phyloP scores from a whole-genome alignment of 2,329 filamentous ascomycete species.

The Cercospora sojina region DNA sequence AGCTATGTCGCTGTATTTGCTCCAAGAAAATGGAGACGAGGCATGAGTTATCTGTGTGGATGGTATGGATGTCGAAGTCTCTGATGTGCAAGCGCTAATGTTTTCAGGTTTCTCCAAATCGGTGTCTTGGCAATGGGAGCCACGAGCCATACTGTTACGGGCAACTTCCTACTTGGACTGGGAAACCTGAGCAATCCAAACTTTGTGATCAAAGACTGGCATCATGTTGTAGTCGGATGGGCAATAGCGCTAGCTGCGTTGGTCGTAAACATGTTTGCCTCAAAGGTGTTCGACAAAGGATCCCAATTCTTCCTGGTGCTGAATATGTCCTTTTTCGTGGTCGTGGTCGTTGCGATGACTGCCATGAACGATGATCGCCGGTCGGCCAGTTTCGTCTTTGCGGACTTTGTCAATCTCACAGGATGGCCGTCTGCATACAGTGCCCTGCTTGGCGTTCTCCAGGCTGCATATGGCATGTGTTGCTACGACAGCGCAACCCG shows the following conservation, averaged over 20 bases:
- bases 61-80: slow-evolving; percentile 26
- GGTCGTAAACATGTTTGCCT: slow-evolving; percentile 51
- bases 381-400: slow-evolving; percentile 55
- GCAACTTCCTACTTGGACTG: slow-evolving; percentile 57
- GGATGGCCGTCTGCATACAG: slow-evolving; percentile 54
- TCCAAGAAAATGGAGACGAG: slow-evolving; percentile 42
- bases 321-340: slow-evolving; percentile 55
- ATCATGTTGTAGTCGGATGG: slow-evolving; percentile 56
- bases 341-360: slow-evolving; percentile 54
- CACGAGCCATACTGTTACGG: slow-evolving; percentile 46
- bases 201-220: slow-evolving; percentile 57
- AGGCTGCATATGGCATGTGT: slow-evolving; percentile 57
- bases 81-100: neutral
- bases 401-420: slow-evolving; percentile 55
- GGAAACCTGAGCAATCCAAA: slow-evolving; percentile 53
- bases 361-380: slow-evolving; percentile 57
- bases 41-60: slow-evolving; percentile 40
- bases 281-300: slow-evolving; percentile 53
- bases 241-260: slow-evolving; percentile 48
- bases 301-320: slow-evolving; percentile 53
- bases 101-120: slow-evolving; percentile 11
- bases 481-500: slow-evolving; percentile 52
- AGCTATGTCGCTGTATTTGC: slow-evolving; percentile 59
- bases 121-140: slow-evolving; percentile 34
- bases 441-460: slow-evolving; percentile 55